These are phyloP conservation scores for Macrolepiota fuliginosa DNA, from an alignment of 768 basidiomycete species.

Conservation along the genomic window DNA sequence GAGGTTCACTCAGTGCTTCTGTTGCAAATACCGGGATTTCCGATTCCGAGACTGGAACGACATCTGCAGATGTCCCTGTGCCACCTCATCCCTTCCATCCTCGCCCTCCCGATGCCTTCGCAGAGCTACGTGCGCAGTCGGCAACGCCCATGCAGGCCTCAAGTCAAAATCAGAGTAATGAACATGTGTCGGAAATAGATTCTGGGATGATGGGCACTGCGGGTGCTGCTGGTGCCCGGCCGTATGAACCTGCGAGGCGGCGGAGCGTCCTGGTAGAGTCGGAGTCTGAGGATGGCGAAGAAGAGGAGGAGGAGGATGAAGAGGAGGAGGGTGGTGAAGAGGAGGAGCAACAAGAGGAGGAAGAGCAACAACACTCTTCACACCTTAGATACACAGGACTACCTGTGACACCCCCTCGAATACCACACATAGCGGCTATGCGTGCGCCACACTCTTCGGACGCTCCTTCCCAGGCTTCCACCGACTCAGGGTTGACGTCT, in stretches of 20 bases:
- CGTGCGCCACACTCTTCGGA: conserved; percentile 52
- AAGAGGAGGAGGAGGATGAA: conserved; percentile 60
- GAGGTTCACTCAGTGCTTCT: conserved; percentile 34
- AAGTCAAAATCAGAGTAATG: conserved; percentile 28
- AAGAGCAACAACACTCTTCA: conserved; percentile 25
- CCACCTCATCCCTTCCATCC: conserved; percentile 53
- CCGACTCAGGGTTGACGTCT: conserved; percentile 39
- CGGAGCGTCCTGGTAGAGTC: conserved; percentile 63
- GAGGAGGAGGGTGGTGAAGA: conserved; percentile 37
- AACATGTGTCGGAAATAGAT: conserved; percentile 24
- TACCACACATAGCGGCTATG: conserved; percentile 25
- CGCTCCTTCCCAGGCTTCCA: conserved; percentile 45
- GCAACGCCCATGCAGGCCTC: conserved; percentile 40
- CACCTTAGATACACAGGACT: conserved; percentile 38
- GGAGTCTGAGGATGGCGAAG: conserved; percentile 18
- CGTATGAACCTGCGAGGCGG: conserved; percentile 41
- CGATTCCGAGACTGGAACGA: conserved; percentile 46
- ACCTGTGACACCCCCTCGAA: conserved; percentile 42
- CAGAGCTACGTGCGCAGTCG: conserved; percentile 40
- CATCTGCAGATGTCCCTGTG: conserved; percentile 60
- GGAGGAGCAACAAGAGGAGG: conserved; percentile 26
- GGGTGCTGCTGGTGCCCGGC: conserved; percentile 30
- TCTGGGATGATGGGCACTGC: conserved; percentile 14
- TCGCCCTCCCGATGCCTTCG: conserved; percentile 32
- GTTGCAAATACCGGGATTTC: conserved; percentile 49